Percentiles rank a stretch among this genome's conserved stretches.
Conservation (phyloP, 225 moss, liverwort and hornwort species). For the Climacium dendroides region DNA sequence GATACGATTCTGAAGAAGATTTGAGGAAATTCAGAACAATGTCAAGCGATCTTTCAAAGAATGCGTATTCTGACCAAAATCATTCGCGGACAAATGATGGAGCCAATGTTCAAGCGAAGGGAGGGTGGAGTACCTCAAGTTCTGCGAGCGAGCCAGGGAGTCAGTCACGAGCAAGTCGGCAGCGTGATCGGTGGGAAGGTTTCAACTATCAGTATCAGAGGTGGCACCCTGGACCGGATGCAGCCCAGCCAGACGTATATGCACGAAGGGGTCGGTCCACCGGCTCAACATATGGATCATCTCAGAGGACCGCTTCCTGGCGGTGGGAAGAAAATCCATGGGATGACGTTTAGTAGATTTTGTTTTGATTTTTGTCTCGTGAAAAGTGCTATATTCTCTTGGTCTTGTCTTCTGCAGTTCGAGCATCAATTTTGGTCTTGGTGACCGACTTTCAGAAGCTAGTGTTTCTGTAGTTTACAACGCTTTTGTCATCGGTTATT, state of each 20-base stretch:
- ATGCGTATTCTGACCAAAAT: slow-evolving; percentile 29
- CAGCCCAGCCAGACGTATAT: slow-evolving; percentile 91
- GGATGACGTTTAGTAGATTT: slow-evolving; percentile 19
- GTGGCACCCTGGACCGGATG: slow-evolving; percentile 93
- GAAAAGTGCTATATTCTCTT: neutral
- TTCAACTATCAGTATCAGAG: slow-evolving; percentile 73
- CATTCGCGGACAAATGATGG: slow-evolving; percentile 12
- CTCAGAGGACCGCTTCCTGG: slow-evolving; percentile 29
- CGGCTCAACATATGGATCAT: slow-evolving; percentile 13
- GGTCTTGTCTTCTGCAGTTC: neutral
- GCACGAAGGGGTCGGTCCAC: slow-evolving; percentile 60
- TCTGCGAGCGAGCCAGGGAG: slow-evolving; percentile 34
- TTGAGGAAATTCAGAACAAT: slow-evolving; percentile 68
- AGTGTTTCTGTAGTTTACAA: no score
- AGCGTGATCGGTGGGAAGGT: slow-evolving; percentile 61
- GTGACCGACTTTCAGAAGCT: no score
- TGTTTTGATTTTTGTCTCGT: neutral
- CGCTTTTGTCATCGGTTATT: no score
- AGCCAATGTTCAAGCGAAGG: slow-evolving; percentile 20
- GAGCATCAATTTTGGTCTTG: neutral
- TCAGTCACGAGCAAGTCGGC: slow-evolving; percentile 38
- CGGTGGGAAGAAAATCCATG: slow-evolving; percentile 36
- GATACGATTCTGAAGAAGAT: slow-evolving; percentile 82
- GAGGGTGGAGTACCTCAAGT: slow-evolving; percentile 20
- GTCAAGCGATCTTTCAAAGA: slow-evolving; percentile 20